Conservation (phyloP, 202 grass and related monocot species). For the Setaria viridis region DNA sequence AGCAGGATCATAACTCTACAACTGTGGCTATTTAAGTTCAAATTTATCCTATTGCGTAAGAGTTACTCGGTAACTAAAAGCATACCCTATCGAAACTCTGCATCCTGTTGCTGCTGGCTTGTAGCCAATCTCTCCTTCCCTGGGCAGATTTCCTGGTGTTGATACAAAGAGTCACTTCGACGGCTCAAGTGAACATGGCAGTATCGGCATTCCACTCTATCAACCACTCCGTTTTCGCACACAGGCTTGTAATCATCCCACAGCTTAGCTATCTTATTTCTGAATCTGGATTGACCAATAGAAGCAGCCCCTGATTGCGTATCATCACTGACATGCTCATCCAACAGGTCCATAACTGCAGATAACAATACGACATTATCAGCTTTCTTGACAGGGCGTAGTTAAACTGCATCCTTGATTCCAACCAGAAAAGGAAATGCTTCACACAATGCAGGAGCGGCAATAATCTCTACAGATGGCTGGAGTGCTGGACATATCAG, state of each 20-base stretch:
- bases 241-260: conserved; percentile 9
- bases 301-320: conserved; percentile 8
- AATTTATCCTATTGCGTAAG: too few relatives aligned
- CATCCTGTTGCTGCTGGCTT: too few relatives aligned
- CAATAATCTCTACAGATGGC: background rate
- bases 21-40: conserved; percentile 6
- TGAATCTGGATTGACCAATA: conserved; percentile 23
- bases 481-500: background rate
- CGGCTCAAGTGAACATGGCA: conserved; percentile 42
- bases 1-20: conserved; percentile 41
- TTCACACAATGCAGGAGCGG: background rate
- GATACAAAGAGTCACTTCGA: too few relatives aligned
- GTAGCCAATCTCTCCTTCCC: too few relatives aligned
- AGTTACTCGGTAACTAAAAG: too few relatives aligned
- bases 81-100: too few relatives aligned
- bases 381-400: background rate
- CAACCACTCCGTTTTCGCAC: conserved; percentile 29
- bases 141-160: too few relatives aligned
- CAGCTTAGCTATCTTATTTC: background rate
- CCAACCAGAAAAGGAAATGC: background rate
- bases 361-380: background rate
- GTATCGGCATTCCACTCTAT: conserved; percentile 53
- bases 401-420: background rate
- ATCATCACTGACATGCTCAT: conserved; percentile 36
- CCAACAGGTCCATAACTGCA: conserved; percentile 47